These are phyloP conservation scores for Umbelopsis vinacea DNA, from an alignment of 192 early-diverging fungal genomes.

Conservation along the genomic window DNA sequence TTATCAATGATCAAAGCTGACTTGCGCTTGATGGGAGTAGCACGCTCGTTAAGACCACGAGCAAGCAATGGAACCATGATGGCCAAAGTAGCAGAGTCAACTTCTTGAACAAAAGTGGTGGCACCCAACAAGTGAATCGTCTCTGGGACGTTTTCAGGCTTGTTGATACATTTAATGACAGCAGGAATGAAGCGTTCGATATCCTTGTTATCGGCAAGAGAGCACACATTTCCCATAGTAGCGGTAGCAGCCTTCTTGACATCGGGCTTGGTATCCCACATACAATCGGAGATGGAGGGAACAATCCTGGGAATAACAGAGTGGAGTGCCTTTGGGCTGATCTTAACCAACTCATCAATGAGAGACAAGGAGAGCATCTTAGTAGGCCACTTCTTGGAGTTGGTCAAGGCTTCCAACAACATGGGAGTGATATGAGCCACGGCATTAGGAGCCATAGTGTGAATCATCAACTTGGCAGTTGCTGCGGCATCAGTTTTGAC, in stretches of 20 bases:
- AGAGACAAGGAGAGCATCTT: constrained; percentile 62
- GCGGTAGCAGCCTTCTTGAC: constrained; percentile 65
- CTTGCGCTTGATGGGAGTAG: constrained; percentile 74
- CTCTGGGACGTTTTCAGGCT: constrained; percentile 79
- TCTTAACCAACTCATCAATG: constrained; percentile 46
- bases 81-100: constrained; percentile 76
- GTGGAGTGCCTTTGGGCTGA: constrained; percentile 52
- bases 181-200: constrained; percentile 77
- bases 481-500: constrained; percentile 44
- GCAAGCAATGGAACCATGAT: constrained; percentile 78
- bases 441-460: constrained; percentile 49
- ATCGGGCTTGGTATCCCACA: constrained; percentile 86
- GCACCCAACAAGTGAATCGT: constrained; percentile 79
- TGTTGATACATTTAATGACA: constrained; percentile 75
- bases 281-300: constrained; percentile 73
- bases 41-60: constrained; percentile 74
- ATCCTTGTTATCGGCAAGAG: constrained; percentile 79
- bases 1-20: constrained; percentile 86
- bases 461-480: constrained; percentile 44
- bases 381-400: constrained; percentile 80
- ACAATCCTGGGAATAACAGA: constrained; percentile 63
- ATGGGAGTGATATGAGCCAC: constrained; percentile 60
- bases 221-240: constrained; percentile 69
- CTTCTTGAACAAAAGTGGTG: constrained; percentile 81
- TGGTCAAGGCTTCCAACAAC: constrained; percentile 67